Conservation (phyloP, 805 yeast genomes). For the Kuraishia piskuri region DNA sequence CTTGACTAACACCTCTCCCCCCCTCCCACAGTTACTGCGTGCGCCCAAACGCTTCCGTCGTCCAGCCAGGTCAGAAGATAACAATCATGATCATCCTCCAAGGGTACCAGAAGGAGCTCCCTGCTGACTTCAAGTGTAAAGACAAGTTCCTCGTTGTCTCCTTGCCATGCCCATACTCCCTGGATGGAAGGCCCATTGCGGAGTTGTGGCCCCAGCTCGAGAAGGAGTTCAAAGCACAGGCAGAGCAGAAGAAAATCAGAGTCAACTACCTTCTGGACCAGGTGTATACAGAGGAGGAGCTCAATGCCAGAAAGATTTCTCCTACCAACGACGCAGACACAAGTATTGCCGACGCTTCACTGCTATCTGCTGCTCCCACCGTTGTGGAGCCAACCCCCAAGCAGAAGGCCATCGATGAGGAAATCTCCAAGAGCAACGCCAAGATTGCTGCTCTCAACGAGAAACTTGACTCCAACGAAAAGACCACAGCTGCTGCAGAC, state of each 20-base stretch:
- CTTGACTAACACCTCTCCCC: too few relatives aligned
- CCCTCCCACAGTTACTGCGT: conserved; percentile 2
- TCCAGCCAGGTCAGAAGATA: conserved; percentile 51
- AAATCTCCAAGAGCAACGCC: conserved; percentile 5
- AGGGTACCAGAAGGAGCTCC: conserved; percentile 72
- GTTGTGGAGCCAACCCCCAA: neutral
- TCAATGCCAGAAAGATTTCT: conserved; percentile 1
- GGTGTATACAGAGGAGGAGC: conserved; percentile 1
- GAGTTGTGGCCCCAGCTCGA: conserved; percentile 69
- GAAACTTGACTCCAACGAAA: conserved; percentile 2
- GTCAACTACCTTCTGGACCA: conserved; percentile 6
- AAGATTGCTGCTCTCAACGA: conserved; percentile 5
- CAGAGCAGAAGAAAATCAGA: conserved; percentile 8
- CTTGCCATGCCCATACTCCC: conserved; percentile 59
- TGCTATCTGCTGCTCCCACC: neutral
- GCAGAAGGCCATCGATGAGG: neutral
- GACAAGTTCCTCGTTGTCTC: conserved; percentile 91
- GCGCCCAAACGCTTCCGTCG: conserved; percentile 5
- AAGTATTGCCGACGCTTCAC: neutral
- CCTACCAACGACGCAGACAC: neutral
- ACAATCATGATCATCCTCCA: conserved; percentile 80
- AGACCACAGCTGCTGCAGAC: conserved; percentile 1
- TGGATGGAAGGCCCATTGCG: conserved; percentile 48
- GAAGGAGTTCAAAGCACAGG: conserved; percentile 32
- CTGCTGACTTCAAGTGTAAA: conserved; percentile 66